Evolutionary conservation across 2,329 filamentous ascomycete genomes (phyloP), one percentile per base, ranked within the genome.

Genomic region (Penicillium thymicola): DNA sequence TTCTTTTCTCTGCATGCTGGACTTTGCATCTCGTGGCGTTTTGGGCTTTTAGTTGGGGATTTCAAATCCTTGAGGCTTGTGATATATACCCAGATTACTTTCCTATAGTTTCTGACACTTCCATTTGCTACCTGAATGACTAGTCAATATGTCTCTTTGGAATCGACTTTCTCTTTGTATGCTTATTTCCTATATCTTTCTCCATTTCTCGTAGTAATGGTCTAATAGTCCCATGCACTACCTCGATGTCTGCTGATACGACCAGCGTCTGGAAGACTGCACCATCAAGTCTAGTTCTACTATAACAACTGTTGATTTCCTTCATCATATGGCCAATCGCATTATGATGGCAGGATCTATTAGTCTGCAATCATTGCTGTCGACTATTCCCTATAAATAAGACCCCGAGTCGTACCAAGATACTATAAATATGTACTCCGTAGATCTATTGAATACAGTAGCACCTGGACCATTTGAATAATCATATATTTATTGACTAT

Each of bases 21-120:
- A 27, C n/a, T 23, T 56, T 56, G 54, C 54, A 56, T 56, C 13
- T 46, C 7, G 34, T 46, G 54, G 54, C 54, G 54, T 52, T 52
- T 52, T 40, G 42, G 40, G 32, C 54, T 51, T 53, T 48, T 14
- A 9, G 34, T 14, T 34, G 14, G 16, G 38, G 23, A 40, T 52
- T n/a, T 46, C 21, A 16, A 25, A 41, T 32, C 28, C 27, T 56
- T 30, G 23, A 32, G 37, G 42, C 50, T 53, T 55, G 41, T 54
- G 37, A 41, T 42, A 54, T 49, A 57, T 57, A 57, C 55, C 55
- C 55, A 54, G 25, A 30, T 49, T 54, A 36, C 48, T 14, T 40
- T 41, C 36, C 28, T 41, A 27, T 41, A 32, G 32, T 42, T 21
- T 14, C 34, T 49, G 42, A 34, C 23, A 27, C 43, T 43, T 50